Conservation (phyloP, 1,284 basidiomycete species). For the Pseudozyma pruni region DNA sequence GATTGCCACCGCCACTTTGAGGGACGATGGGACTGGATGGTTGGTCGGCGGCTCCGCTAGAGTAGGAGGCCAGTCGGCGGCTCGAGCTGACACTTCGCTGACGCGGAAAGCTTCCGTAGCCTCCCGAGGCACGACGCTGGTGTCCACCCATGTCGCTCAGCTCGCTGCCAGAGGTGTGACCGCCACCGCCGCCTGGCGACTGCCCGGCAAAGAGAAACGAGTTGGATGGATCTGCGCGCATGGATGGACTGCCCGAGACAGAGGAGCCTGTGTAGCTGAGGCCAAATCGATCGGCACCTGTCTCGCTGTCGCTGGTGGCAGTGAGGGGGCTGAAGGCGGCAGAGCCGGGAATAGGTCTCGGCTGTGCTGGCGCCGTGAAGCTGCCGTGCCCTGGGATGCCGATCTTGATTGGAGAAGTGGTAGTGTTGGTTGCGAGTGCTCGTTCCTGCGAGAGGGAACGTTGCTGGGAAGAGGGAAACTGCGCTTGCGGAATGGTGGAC, state of each 20-base stretch:
- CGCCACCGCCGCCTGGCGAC: conserved; percentile 35
- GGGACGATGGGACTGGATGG: conserved; percentile 29
- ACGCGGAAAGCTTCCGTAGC: conserved; percentile 35
- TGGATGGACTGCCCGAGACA: conserved; percentile 48
- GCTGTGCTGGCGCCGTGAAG: conserved; percentile 48
- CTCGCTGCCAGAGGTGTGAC: conserved; percentile 44
- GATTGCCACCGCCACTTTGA: conserved; percentile 12
- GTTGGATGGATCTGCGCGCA: conserved; percentile 21
- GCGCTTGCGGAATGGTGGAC: conserved; percentile 25
- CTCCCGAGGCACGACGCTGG: conserved; percentile 35
- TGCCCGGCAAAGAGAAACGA: conserved; percentile 36
- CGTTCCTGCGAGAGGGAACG: conserved; percentile 43
- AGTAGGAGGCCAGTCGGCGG: conserved; percentile 30
- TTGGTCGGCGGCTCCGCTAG: conserved; percentile 22
- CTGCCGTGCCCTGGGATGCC: conserved; percentile 47
- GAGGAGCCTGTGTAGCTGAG: conserved; percentile 60
- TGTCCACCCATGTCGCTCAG: conserved; percentile 41
- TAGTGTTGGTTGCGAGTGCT: conserved; percentile 4
- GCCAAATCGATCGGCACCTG: conserved; percentile 53
- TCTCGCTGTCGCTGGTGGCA: conserved; percentile 53
- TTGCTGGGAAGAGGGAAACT: not conserved
- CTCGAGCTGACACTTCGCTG: conserved; percentile 37
- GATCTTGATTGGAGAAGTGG: conserved; percentile 49
- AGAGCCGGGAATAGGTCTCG: conserved; percentile 47
- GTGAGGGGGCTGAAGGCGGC: conserved; percentile 53